Conservation (phyloP, 2,329 filamentous ascomycete genomes). For the Chaetomiaceae sp. region DNA sequence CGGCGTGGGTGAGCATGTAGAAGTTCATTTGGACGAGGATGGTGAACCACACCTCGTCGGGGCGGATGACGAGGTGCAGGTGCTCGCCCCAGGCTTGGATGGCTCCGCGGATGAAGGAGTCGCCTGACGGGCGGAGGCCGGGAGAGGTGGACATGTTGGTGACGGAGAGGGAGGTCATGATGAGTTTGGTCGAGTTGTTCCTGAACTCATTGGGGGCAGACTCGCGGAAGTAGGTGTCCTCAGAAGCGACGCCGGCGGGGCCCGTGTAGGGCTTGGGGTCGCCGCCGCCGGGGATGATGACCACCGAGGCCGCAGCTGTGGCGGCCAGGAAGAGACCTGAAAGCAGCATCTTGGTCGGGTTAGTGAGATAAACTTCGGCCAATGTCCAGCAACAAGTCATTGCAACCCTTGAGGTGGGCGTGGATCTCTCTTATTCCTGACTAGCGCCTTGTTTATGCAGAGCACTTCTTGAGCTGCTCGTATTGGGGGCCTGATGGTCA, state of each 20-base stretch:
- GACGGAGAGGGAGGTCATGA: conserved; percentile 23
- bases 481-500: not conserved
- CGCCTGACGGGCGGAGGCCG: conserved; percentile 26
- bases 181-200: conserved; percentile 21
- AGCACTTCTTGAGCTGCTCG: not conserved
- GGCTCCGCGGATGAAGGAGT: conserved; percentile 42
- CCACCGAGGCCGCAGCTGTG: conserved; percentile 4
- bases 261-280: conserved; percentile 18
- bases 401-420: not conserved
- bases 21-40: conserved; percentile 48
- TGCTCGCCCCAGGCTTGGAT: conserved; percentile 47
- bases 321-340: not conserved
- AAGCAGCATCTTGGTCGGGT: conserved; percentile 2
- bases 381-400: not conserved
- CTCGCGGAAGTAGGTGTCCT: conserved; percentile 14
- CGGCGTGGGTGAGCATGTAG: conserved; percentile 44
- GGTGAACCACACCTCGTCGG: conserved; percentile 53
- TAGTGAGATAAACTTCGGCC: too few relatives aligned
- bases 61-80: conserved; percentile 45
- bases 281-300: conserved; percentile 16
- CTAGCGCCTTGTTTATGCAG: not conserved
- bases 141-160: conserved; percentile 7
- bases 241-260: not conserved
- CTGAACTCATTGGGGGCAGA: conserved; percentile 21
- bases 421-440: not conserved